Evolutionary conservation across 2,329 filamentous ascomycete species (phyloP).

Genomic region (Sporothrix inflata): DNA sequence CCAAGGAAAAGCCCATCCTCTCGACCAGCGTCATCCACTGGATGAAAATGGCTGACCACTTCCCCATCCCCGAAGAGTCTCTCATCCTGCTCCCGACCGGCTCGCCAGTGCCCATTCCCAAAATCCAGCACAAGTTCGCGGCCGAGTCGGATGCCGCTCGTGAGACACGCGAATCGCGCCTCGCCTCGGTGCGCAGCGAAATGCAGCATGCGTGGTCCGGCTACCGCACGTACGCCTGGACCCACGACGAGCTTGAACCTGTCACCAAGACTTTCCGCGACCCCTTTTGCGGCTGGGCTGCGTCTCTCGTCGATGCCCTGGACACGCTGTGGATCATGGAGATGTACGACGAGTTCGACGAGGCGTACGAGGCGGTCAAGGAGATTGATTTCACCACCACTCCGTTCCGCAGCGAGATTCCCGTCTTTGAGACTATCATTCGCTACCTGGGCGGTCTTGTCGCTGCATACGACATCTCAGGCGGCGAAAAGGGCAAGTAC

Average conservation of each 20-base stretch:
- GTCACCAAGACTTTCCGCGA: constrained; percentile 69
- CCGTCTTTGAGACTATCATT: constrained; percentile 92
- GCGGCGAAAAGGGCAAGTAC: constrained; percentile 59
- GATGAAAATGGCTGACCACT: constrained; percentile 74
- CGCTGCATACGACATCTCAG: constrained; percentile 84
- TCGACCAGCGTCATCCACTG: constrained; percentile 61
- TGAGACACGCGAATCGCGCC: constrained; percentile 65
- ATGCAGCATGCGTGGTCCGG: constrained; percentile 80
- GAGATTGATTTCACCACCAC: constrained; percentile 83
- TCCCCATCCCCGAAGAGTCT: constrained; percentile 71
- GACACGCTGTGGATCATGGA: constrained; percentile 90
- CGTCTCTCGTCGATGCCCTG: constrained; percentile 79
- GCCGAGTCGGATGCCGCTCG: constrained; percentile 64
- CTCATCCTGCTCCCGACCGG: constrained; percentile 77
- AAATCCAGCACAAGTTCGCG: constrained; percentile 73
- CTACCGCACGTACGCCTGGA: constrained; percentile 79
- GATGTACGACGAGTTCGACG: constrained; percentile 75
- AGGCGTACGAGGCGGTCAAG: constrained; percentile 70
- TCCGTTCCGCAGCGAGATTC: constrained; percentile 65
- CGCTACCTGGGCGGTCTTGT: constrained; percentile 86
- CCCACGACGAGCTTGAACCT: constrained; percentile 83
- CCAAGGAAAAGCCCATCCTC: constrained; percentile 1
- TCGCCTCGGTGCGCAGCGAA: constrained; percentile 70
- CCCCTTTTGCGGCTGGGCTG: constrained; percentile 90
- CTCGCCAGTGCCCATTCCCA: constrained; percentile 69